Evolutionary conservation across 257 asterid species (phyloP), one percentile per base, ranked within the genome.

Genomic region (Thymus quinquecostatus): DNA sequence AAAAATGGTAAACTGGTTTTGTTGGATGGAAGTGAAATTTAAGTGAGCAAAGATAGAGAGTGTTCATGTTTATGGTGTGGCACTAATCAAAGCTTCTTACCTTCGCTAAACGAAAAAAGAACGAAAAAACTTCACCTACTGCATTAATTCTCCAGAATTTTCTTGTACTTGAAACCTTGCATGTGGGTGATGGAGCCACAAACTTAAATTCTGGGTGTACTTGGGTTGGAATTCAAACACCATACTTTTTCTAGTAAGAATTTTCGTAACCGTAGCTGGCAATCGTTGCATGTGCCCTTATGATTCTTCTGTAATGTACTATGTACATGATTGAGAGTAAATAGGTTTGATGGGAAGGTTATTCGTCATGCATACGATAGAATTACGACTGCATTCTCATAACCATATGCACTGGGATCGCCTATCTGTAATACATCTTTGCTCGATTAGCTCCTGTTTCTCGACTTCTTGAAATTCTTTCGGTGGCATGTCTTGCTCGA

Each of bases 111-210:
- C 3, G 11, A 10, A 5, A 10, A 47, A 50, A n/a, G 6, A 51
- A 51, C 30, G 6, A 60, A 40, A 27, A n/a, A 68, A 38, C 27
- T 21, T 36, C 13, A 38, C 9, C 3, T 1, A 0, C 44, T n/a
- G 21, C 21, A 33, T 50, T n/a, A n/a, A 10, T 8, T 66, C 34
- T 9, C 47, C 38, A 3, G 11, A 66, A 8, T 66, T 49, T 51
- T 30, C 47, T 51, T 66, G 36, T 34, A 66, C 60, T 66, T 66
- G 60, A 36, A n/a, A 13, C 1, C 21, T 13, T 66, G 38, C 36
- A 3, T 48, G 59, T 53, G 11, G 12, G 12, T 36, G 7, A 36
- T 36, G 41, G 1, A 0, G 41, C 41, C 41, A 36, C 6, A 36
- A 36, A 3, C 41, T 36, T 36, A 36, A 34, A 36, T 36, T 36